Evolutionary conservation across 2,329 filamentous ascomycete species (phyloP).

Genomic region (Scopulariopsis brevicaulis): DNA sequence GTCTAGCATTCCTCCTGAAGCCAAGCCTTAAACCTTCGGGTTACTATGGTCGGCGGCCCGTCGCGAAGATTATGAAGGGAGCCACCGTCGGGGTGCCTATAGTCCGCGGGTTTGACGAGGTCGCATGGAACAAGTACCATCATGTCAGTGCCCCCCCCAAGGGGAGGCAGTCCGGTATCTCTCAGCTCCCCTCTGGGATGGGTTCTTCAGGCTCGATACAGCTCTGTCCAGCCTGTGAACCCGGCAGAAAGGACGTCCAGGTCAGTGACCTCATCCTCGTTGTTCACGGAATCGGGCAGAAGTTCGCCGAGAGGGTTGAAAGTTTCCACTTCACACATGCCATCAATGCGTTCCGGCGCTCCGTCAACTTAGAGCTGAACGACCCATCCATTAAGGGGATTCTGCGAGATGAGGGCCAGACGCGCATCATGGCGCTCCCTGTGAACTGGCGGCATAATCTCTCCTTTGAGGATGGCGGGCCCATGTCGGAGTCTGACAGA

Average conservation of each 20-base stretch:
- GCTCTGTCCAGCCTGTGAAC: constrained; percentile 46
- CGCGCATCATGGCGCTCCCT: constrained; percentile 87
- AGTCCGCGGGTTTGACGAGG: constrained; percentile 77
- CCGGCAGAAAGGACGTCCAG: constrained; percentile 51
- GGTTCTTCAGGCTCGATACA: neutral
- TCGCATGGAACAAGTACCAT: constrained; percentile 16
- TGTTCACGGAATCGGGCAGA: constrained; percentile 93
- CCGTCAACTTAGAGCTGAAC: constrained; percentile 74
- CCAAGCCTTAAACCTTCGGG: constrained; percentile 75
- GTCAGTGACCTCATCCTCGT: constrained; percentile 85
- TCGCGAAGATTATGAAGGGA: constrained; percentile 77
- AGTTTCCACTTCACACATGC: constrained; percentile 96
- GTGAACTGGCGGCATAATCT: constrained; percentile 88
- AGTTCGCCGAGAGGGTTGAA: constrained; percentile 86
- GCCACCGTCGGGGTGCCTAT: constrained; percentile 74
- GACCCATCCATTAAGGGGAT: constrained; percentile 63
- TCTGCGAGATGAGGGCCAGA: constrained; percentile 59
- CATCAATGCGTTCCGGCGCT: constrained; percentile 79
- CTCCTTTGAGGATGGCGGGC: constrained; percentile 72
- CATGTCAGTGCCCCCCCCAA: neutral
- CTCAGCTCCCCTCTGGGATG: neutral
- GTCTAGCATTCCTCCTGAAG: constrained; percentile 73
- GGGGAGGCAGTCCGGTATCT: neutral
- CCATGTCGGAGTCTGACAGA: constrained; percentile 41
- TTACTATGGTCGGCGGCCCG: constrained; percentile 71